phyloP scores from a whole-genome alignment of 2,329 filamentous ascomycete species.

The Thelonectria olida region DNA sequence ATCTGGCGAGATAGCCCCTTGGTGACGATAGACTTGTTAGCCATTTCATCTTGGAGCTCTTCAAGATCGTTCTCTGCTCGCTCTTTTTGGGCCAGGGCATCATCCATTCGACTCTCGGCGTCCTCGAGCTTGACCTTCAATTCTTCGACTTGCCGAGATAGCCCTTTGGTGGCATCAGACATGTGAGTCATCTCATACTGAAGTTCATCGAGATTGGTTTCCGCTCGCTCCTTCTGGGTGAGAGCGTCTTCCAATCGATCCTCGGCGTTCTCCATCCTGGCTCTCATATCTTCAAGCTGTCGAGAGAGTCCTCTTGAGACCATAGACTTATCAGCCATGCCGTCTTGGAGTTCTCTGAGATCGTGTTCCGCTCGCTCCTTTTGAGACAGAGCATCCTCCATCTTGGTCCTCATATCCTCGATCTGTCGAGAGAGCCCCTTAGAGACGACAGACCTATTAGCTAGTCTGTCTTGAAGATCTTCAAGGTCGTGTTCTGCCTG shows the following conservation, averaged over 20 bases:
- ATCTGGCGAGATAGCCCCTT: conserved; percentile 79
- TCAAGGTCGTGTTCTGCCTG: not conserved
- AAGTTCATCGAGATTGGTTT: conserved; percentile 71
- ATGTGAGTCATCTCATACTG: conserved; percentile 84
- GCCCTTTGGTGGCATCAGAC: conserved; percentile 77
- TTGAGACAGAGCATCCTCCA: conserved; percentile 55
- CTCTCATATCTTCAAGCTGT: not conserved
- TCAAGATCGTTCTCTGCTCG: conserved; percentile 68
- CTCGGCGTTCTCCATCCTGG: conserved; percentile 49
- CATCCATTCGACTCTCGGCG: conserved; percentile 56
- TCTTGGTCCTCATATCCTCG: conserved; percentile 45
- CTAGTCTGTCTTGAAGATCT: not conserved
- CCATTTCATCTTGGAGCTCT: conserved; percentile 79
- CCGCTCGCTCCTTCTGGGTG: conserved; percentile 64
- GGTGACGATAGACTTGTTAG: conserved; percentile 80
- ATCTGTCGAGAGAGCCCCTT: not conserved
- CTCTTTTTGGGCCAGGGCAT: conserved; percentile 63
- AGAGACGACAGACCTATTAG: not conserved
- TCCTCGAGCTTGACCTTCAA: conserved; percentile 61
- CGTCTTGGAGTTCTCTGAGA: not conserved
- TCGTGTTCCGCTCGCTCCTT: not conserved
- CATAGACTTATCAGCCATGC: not conserved
- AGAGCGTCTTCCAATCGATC: conserved; percentile 64
- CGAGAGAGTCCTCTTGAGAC: not conserved
- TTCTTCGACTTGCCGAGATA: conserved; percentile 79